Base-by-base conservation (phyloP, 441 rosid genomes). In the Pelargonium australe region DNA sequence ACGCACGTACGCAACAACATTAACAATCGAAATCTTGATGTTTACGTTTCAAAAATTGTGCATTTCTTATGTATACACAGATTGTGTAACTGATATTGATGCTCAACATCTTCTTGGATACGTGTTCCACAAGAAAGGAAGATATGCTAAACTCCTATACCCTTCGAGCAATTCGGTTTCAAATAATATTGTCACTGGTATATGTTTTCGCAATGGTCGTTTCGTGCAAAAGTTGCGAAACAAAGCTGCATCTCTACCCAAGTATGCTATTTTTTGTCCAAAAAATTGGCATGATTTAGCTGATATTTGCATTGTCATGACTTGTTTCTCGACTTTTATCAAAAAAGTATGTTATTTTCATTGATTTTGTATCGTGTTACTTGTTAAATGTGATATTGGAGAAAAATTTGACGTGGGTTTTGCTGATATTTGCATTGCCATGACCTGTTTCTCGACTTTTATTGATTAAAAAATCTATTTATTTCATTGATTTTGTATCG, bases 161-260 rank as follows among this genome's bases (percentile, higher is more conserved):
- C 71, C 76, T 12, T 20, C 66, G 12, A 64, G 68, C 44, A 60
- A 66, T 19, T 66, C 58, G 6, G 58, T 13, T 41, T 23, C 61
- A 44, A 8, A 31, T 60, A 10, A 72, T 57, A 20, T 20, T 20
- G 71, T 73, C 3, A 65, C 68, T 1, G 76, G 71, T 16, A 63
- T 63, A 62, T 53, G 67, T 23, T 73, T 73, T 66, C 71, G 63
- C 40, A 63, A 67, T 14, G 71, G 71, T 2, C 67, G 71, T 11
- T 73, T 73, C 57, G 23, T 73, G 16, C 67, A 67, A 20, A 62
- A 63, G 23, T 67, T 73, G 76, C 25, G 76, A 16, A 66, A 73
- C n/a, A 73, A 73, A 45, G 69, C 69, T 1, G 55, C 68, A 7
- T 16, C 41, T 63, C 66, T 63, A 4, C 44, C 66, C 43, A 63